Base-by-base conservation (phyloP, 2,329 filamentous ascomycete genomes). In the Aspergillus pseudotamarii region DNA sequence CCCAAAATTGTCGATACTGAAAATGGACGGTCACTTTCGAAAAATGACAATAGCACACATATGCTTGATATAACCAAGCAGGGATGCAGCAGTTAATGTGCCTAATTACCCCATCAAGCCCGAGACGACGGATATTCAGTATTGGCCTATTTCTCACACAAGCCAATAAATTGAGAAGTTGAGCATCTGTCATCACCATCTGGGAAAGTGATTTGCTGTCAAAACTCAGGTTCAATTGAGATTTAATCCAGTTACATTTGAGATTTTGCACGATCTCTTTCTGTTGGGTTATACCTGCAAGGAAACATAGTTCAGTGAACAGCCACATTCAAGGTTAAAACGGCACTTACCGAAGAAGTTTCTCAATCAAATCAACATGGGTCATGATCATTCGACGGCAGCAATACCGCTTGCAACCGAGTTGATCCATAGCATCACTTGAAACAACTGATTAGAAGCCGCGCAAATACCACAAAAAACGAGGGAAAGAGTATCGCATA, bases 311-410 rank as follows among this genome's bases (percentile, higher is more conserved):
- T 60, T 64, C 36, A 58, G 28, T 56, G 26, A 16, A 12, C 14
- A 26, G n/a, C 9, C 12, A 19, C 4, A 26, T 21, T 36, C 30
- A n/a, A 51, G 2, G 14, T 19, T 46, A 5, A 14, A 21, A 54
- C 36, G 21, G 48, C 41, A 72, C 87, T 71, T 89, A 96, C 92
- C 94, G 92, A 69, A 99, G 88, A 57, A 99, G 88, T 83, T 99
- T 99, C 85, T 99, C 95, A 72, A 99, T 97, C 66, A 99, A 85
- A 79, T 99, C 95, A 73, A 99, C 95, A 81, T 99, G 95, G 64
- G 95, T 99, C 91, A 99, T 97, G 80, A 99, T 89, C 95, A 99
- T 99, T 75, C 95, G 91, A 72, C 95, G 92, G 84, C 95, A 99
- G 87, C 95, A 99, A 84, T 99, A 99, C 72, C 95, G 89, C 81